phyloP scores from a whole-genome alignment of 1,139 yeast species.

The Blastobotrys proliferans region DNA sequence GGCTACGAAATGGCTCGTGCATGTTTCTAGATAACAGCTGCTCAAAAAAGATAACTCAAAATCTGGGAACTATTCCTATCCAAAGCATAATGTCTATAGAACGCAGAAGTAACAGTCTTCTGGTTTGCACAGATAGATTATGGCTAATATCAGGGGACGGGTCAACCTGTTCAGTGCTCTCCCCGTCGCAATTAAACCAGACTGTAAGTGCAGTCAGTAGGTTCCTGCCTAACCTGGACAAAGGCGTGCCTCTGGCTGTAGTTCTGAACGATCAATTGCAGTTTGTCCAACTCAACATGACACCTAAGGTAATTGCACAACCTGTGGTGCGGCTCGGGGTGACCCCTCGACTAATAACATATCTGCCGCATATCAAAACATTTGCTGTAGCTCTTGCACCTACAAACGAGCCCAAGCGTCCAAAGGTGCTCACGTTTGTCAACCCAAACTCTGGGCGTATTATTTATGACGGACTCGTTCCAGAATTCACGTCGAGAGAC shows the following conservation, averaged over 20 bases:
- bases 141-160: no score
- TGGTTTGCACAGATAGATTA: no score
- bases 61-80: constrained; percentile 22
- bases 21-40: constrained; percentile 34
- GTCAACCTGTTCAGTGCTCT: no score
- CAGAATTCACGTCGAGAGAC: not conserved
- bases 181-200: no score
- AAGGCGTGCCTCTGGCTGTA: not conserved
- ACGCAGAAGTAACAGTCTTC: no score
- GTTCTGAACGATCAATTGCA: not conserved
- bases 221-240: no score
- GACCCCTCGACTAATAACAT: constrained; percentile 39
- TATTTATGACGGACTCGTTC: not conserved
- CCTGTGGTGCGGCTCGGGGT: constrained; percentile 40
- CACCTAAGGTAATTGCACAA: constrained; percentile 28
- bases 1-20: constrained; percentile 23
- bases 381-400: constrained; percentile 36
- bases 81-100: not conserved
- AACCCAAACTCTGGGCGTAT: constrained; percentile 31
- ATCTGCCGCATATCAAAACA: constrained; percentile 34
- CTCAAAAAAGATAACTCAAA: constrained; percentile 17
- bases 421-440: constrained; percentile 18
- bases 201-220: no score
- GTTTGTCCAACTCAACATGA: not conserved
- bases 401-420: constrained; percentile 2